Percentiles rank a stretch among this genome's conserved stretches.
These are phyloP conservation scores for Centella asiatica DNA, from an alignment of 129 eudicot genomes.

Conservation along the genomic window DNA sequence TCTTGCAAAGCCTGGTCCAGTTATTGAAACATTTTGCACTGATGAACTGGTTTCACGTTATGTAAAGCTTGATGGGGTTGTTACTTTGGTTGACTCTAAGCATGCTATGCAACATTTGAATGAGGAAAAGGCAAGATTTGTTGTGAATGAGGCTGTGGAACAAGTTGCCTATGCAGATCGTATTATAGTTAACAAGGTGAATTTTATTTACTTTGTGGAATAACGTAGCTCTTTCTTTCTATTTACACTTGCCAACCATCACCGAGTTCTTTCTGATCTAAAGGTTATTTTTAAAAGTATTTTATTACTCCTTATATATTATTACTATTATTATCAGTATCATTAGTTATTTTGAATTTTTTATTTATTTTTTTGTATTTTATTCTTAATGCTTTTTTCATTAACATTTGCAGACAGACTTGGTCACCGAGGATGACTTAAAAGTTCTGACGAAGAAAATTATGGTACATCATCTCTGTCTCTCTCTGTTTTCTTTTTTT, in stretches of 20 bases:
- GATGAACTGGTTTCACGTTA: conserved; percentile 79
- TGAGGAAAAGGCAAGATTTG: conserved; percentile 94
- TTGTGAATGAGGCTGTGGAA: conserved; percentile 93
- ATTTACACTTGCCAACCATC: neutral
- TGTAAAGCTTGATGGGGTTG: conserved; percentile 97
- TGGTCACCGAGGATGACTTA: conserved; percentile 59
- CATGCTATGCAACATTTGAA: conserved; percentile 78
- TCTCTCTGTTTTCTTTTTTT: neutral
- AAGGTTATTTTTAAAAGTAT: too few species aligned
- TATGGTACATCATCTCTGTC: conserved; percentile 55
- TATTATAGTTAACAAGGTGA: conserved; percentile 79
- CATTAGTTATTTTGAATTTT: neutral
- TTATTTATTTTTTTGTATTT: neutral
- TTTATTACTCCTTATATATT: too few species aligned
- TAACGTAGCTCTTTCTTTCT: neutral
- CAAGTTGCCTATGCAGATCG: conserved; percentile 98
- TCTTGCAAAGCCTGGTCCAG: conserved; percentile 98
- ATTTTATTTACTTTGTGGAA: neutral
- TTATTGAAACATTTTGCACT: conserved; percentile 85
- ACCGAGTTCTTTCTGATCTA: neutral
- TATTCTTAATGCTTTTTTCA: neutral
- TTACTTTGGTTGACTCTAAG: conserved; percentile 83
- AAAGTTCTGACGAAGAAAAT: conserved; percentile 54
- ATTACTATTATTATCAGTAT: too few species aligned
- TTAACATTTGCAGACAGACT: conserved; percentile 50